Conservation (phyloP, 495 filamentous ascomycete species). For the Neohortaea acidophila region DNA sequence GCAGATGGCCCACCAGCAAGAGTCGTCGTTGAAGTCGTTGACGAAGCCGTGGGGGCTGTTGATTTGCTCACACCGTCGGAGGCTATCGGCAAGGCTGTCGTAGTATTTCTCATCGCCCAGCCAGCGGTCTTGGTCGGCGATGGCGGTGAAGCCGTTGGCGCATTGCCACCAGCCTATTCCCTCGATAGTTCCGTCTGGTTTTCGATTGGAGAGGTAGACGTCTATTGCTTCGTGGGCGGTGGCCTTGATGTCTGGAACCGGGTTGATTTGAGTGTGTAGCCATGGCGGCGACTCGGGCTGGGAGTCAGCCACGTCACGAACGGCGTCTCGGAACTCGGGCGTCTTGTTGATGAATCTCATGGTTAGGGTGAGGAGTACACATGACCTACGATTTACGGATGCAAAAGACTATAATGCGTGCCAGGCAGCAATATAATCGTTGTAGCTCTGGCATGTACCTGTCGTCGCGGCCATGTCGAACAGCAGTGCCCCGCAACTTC, state of each 20-base stretch:
- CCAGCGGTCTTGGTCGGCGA: conserved; percentile 8
- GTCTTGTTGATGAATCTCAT: too few relatives aligned
- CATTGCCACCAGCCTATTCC: conserved; percentile 17
- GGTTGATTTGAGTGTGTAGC: not conserved
- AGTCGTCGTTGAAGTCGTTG: conserved; percentile 18
- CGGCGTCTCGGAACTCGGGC: too few relatives aligned
- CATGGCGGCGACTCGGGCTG: conserved; percentile 5
- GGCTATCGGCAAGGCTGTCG: not conserved
- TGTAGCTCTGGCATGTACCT: too few relatives aligned
- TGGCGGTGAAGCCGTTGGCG: conserved; percentile 14
- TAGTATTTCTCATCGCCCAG: conserved; percentile 5
- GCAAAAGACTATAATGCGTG: too few relatives aligned
- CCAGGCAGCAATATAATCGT: too few relatives aligned
- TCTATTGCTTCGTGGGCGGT: conserved; percentile 9
- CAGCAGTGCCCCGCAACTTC: too few relatives aligned
- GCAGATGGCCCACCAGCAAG: conserved; percentile 13
- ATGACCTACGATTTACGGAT: too few relatives aligned
- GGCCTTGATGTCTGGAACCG: not conserved
- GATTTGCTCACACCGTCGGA: conserved; percentile 13
- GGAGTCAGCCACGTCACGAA: too few relatives aligned
- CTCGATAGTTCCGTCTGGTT: conserved; percentile 8
- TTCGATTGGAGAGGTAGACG: conserved; percentile 5
- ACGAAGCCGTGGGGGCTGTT: conserved; percentile 4
- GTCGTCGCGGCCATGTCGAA: too few relatives aligned
- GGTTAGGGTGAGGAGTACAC: too few relatives aligned